Percentiles rank a stretch among this genome's conserved stretches.
Evolutionary conservation across 202 grass and related monocot genomes (phyloP).

Genomic region (Dendrocalamus latiflorus): DNA sequence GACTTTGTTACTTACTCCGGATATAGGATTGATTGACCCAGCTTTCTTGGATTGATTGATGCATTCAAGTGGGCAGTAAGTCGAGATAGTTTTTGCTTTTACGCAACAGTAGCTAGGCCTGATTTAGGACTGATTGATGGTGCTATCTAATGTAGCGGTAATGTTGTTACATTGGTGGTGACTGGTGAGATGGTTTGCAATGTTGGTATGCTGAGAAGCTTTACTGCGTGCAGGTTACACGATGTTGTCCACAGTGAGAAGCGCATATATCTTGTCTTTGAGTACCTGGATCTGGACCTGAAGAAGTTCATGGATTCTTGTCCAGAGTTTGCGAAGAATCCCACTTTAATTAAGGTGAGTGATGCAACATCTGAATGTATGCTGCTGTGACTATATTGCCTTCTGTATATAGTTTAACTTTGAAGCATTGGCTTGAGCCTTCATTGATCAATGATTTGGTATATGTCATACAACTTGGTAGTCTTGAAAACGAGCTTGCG

Average conservation of each 20-base stretch:
- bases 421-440: neutral
- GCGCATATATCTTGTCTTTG: conserved; percentile 90
- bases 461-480: neutral
- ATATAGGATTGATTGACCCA: neutral
- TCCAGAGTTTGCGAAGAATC: conserved; percentile 86
- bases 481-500: neutral
- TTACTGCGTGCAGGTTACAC: conserved; percentile 61
- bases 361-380: neutral
- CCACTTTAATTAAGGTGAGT: conserved; percentile 81
- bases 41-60: neutral
- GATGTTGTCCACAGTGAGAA: conserved; percentile 98
- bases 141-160: neutral
- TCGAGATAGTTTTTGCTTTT: neutral
- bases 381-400: neutral
- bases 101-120: conserved; percentile 21
- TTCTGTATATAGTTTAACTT: conserved; percentile 7
- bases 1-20: neutral
- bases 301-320: conserved; percentile 99
- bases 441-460: conserved; percentile 4
- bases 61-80: neutral
- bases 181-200: neutral
- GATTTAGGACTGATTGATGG: conserved; percentile 11
- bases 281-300: conserved; percentile 94
- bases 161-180: neutral
- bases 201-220: conserved; percentile 8